Base-by-base conservation (phyloP, 2,329 filamentous ascomycete species). In the Aspergillus sp. region DNA sequence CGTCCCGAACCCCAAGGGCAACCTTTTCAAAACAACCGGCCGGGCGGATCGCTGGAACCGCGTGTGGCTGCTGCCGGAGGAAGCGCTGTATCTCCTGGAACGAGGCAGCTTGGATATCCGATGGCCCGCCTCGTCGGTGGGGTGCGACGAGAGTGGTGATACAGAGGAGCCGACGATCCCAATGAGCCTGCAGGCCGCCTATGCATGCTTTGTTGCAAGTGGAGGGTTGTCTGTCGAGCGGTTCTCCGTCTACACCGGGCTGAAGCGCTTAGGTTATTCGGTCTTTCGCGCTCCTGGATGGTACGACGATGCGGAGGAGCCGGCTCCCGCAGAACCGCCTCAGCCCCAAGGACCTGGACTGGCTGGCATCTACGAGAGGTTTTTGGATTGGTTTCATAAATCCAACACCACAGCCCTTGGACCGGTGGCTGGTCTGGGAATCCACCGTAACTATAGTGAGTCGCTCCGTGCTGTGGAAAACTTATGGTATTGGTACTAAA, bases 151-250 rank as follows among this genome's bases (percentile, higher is more conserved):
- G 42, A 71, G 73, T 6, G 71, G 71, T 6, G 65, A 69, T 31
- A 80, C 86, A 39, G 82, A 83, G 59, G 84, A 87, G 6, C 78
- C 83, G 4, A 90, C 89, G 0, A 75, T 95, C n/a, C 92, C 94
- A 0, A 88, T 99, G 81, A 96, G 91, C 75, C 78, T 98, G 45
- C 91, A 98, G 74, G 93, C 90, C 6, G 92, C 92, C 0, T 98
- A 98, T 79, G 86, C 93, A 5, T 84, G 92, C 22, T 87, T 96
- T 55, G 84, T 96, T 64, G 92, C 92, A 1, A 80, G 85, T 24
- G 88, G 77, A 29, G 83, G 81, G 10, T 66, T 88, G 64, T 86
- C 84, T 0, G 80, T 97, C 60, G 91, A 96, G 66, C 87, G 91
- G 69, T 98, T 92, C 68, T 90, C 90, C 53, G 94, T 98, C 29